Conservation (phyloP, 1,284 basidiomycete genomes). For the Vanrija pseudolonga region DNA sequence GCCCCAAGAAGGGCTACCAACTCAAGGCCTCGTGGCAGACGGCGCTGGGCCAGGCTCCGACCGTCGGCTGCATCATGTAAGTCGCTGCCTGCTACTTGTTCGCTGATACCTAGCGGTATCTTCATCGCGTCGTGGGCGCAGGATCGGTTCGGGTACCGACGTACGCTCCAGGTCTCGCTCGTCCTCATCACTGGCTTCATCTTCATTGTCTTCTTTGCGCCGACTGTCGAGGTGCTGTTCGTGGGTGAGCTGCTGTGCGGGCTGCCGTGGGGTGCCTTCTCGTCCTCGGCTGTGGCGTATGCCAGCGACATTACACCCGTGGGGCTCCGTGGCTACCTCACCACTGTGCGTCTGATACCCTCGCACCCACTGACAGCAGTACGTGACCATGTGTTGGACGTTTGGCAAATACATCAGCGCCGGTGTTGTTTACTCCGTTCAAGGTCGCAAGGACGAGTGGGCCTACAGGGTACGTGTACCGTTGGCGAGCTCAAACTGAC, state of each 20-base stretch:
- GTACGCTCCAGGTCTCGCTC: constrained; percentile 30
- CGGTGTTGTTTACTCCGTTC: background rate
- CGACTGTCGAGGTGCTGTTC: constrained; percentile 2
- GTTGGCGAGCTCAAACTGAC: too few relatives aligned
- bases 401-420: constrained; percentile 23
- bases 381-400: constrained; percentile 53
- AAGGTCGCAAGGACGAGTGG: background rate
- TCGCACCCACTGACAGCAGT: background rate
- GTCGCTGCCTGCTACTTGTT: too few relatives aligned
- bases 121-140: background rate
- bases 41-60: constrained; percentile 13
- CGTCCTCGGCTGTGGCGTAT: constrained; percentile 17
- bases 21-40: constrained; percentile 17
- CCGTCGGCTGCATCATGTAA: too few relatives aligned
- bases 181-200: constrained; percentile 2
- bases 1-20: background rate
- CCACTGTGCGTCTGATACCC: background rate
- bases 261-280: background rate
- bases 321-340: constrained; percentile 20
- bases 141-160: constrained; percentile 49
- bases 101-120: background rate
- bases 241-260: constrained; percentile 6
- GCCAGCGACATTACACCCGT: constrained; percentile 40
- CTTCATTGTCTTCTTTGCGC: constrained; percentile 5
- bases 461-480: background rate